These are phyloP conservation scores for Artemisia tridentata DNA, from an alignment of 129 eudicot species.

Conservation along the genomic window DNA sequence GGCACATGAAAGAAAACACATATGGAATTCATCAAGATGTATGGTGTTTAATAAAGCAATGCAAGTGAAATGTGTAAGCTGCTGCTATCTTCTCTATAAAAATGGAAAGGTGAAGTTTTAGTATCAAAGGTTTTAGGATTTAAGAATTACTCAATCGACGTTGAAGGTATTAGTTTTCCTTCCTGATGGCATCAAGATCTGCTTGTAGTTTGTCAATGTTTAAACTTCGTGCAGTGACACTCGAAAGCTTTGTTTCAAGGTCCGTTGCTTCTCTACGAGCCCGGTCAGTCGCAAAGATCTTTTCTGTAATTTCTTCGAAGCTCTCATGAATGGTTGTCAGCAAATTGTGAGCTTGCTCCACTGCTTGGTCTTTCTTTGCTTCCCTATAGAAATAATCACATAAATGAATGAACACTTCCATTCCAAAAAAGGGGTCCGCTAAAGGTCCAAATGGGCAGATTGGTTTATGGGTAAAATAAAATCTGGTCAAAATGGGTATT, in stretches of 20 bases:
- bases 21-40: background rate
- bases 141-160: slow-evolving; percentile 29
- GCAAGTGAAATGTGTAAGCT: background rate
- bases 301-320: slow-evolving; percentile 58
- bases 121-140: background rate
- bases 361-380: slow-evolving; percentile 63
- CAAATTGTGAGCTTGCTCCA: slow-evolving; percentile 56
- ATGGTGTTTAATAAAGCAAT: background rate
- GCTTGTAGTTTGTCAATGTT: slow-evolving; percentile 55
- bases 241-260: slow-evolving; percentile 64
- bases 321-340: slow-evolving; percentile 67
- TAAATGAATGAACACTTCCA: background rate
- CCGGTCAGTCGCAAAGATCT: slow-evolving; percentile 60
- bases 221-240: slow-evolving; percentile 38
- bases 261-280: slow-evolving; percentile 58
- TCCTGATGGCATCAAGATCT: slow-evolving; percentile 69
- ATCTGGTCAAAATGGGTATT: background rate
- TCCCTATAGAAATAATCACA: slow-evolving; percentile 40
- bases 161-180: slow-evolving; percentile 60
- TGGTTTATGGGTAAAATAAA: background rate
- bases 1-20: background rate
- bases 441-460: background rate
- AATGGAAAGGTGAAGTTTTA: background rate
- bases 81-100: background rate
- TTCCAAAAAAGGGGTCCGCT: background rate